Evolutionary conservation across 306 rosid genomes (phyloP), one percentile per base, ranked within the genome.

Genomic region (Sicyos edulis): DNA sequence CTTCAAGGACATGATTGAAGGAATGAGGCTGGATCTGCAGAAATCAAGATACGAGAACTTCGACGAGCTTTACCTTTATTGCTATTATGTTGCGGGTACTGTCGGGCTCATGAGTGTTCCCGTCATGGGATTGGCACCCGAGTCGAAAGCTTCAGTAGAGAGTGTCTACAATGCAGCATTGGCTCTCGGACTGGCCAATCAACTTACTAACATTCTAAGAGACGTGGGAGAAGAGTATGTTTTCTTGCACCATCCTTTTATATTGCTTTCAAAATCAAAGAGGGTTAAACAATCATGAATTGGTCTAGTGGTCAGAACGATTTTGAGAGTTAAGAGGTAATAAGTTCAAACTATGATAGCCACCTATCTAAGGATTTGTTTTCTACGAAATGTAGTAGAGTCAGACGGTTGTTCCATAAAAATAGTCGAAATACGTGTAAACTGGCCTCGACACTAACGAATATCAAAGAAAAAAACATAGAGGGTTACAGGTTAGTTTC

Each of bases 101-200:
- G 98, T 93, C 7, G 98, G 96, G 16, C 96, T 93, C 14, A 93
- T 93, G 98, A 93, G 98, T 81, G 98, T 93, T 74, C 98, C 98
- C 2, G 96, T 93, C 0, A 93, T 93, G 98, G 98, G 98, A 10
- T 86, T 93, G 42, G 80, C 86, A 45, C 90, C 89, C 0, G 83
- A 90, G 68, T 87, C 98, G 19, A 87, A 78, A 70, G 92, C 93
- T 74, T 84, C 98, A 12, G 82, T 96, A 10, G 96, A 93, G 74
- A 80, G 77, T 2, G 82, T 93, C 60, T 90, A 93, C 75, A 90
- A 90, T 82, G 96, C 96, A 78, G 96, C 96, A 10, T 78, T 93
- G 81, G 90, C 93, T 10, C 96, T 93, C 66, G 98, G 98, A 76
- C 87, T 93, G 20, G 96, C 98, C 34, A 93, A 93, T 78, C 98